phyloP scores from a whole-genome alignment of 164 flowering plant species.

The Santalum album region DNA sequence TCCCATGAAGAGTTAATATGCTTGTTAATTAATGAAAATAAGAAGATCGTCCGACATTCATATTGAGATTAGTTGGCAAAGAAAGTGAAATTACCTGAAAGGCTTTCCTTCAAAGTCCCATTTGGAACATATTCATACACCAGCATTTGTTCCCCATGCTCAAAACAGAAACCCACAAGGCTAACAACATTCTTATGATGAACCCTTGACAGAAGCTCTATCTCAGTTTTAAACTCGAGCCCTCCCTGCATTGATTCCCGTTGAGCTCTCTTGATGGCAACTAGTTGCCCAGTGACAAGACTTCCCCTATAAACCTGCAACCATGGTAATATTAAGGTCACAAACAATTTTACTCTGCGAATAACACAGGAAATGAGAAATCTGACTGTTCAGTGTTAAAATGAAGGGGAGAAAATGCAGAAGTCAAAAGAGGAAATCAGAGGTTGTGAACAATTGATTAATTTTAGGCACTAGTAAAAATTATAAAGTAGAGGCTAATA shows the following conservation, averaged over 20 bases:
- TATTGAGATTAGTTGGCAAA: too few species aligned
- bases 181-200: constrained; percentile 56
- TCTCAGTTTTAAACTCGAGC: constrained; percentile 48
- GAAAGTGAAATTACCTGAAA: constrained; percentile 29
- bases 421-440: too few species aligned
- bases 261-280: constrained; percentile 56
- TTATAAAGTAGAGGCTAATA: too few species aligned
- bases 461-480: too few species aligned
- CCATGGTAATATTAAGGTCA: neutral
- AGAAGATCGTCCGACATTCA: too few species aligned
- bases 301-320: constrained; percentile 44
- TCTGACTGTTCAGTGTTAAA: too few species aligned
- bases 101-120: constrained; percentile 35
- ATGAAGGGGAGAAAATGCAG: too few species aligned
- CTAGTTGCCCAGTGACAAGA: constrained; percentile 28
- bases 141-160: constrained; percentile 56
- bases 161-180: constrained; percentile 51
- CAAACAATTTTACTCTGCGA: too few species aligned
- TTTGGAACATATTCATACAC: constrained; percentile 48
- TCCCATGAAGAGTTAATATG: too few species aligned
- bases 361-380: too few species aligned
- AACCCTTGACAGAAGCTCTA: constrained; percentile 55
- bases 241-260: constrained; percentile 46
- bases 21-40: too few species aligned
- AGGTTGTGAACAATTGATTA: too few species aligned